Percentiles rank a stretch among this genome's conserved stretches.
Evolutionary conservation across 1,284 basidiomycete genomes (phyloP).

Genomic region (Ganoderma boninense): DNA sequence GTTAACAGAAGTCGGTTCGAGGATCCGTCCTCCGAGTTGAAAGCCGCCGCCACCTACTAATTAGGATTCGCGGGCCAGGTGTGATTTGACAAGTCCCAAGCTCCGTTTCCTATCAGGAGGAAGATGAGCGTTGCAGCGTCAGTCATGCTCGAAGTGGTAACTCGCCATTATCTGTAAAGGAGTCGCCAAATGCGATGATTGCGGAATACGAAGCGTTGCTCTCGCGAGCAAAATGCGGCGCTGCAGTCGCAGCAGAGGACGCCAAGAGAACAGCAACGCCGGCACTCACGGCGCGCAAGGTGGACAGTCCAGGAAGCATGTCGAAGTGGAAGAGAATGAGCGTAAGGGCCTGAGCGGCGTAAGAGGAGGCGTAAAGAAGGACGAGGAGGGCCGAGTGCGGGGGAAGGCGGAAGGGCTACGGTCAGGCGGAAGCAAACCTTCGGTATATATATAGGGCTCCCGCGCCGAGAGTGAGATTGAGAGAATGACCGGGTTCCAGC

Average conservation of each 20-base stretch:
- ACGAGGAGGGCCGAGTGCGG: not conserved
- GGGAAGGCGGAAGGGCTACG: not conserved
- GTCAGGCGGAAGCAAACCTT: not conserved
- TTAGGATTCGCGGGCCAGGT: constrained; percentile 17
- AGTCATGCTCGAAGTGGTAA: not conserved
- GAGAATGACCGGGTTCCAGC: not conserved
- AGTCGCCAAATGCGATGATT: constrained; percentile 18
- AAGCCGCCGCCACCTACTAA: not conserved
- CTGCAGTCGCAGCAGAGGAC: not conserved
- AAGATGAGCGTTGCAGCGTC: not conserved
- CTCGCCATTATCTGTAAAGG: constrained; percentile 17
- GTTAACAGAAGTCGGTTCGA: not conserved
- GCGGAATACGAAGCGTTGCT: constrained; percentile 8
- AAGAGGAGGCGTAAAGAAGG: not conserved
- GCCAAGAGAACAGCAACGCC: not conserved
- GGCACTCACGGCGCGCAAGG: not conserved
- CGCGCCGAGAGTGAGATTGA: not conserved
- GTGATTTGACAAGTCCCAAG: constrained; percentile 15
- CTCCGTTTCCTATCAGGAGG: constrained; percentile 10
- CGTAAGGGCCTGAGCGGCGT: not conserved
- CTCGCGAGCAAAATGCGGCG: not conserved
- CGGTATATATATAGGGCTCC: not conserved
- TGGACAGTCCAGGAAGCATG: not conserved
- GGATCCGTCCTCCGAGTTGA: not conserved
- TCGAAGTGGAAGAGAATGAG: not conserved